Percentiles rank a stretch among this genome's conserved stretches.
phyloP scores from a whole-genome alignment of 2,329 filamentous ascomycete species.

The Aureobasidium sp. region DNA sequence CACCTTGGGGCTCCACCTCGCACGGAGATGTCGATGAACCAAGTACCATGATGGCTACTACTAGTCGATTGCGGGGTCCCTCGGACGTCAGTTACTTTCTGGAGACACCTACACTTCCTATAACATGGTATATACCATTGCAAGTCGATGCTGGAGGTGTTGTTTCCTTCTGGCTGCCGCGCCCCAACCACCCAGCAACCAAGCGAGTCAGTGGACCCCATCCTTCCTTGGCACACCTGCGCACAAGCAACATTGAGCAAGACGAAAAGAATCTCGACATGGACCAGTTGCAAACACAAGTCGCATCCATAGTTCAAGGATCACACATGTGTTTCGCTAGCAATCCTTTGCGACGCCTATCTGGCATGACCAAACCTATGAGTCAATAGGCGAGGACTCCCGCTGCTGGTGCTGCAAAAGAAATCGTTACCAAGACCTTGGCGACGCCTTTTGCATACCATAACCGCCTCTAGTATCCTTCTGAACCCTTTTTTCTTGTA shows the following conservation, averaged over 20 bases:
- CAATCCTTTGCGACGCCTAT: background rate
- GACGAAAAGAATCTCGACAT: background rate
- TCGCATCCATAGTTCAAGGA: background rate
- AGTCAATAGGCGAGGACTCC: slow-evolving; percentile 6
- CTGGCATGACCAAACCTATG: slow-evolving; percentile 1
- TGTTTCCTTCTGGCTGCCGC: background rate
- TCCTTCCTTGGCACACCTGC: background rate
- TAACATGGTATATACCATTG: background rate
- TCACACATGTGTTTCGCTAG: background rate
- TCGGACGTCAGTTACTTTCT: background rate
- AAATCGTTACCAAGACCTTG: slow-evolving; percentile 5
- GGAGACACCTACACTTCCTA: background rate
- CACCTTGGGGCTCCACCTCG: slow-evolving; percentile 9
- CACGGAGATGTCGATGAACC: slow-evolving; percentile 4
- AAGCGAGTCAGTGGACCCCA: slow-evolving; percentile 5
- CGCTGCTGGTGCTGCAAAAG: background rate
- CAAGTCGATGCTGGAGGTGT: background rate
- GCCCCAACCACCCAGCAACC: background rate
- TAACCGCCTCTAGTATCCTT: background rate
- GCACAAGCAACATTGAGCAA: background rate
- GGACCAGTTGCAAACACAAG: background rate
- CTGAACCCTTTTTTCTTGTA: background rate
- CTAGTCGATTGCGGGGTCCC: slow-evolving; percentile 11
- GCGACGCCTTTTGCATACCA: slow-evolving; percentile 3
- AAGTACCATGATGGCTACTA: slow-evolving; percentile 1